Evolutionary conservation across 2,329 filamentous ascomycete species (phyloP).

Genomic region (Fusarium odoratissimum): DNA sequence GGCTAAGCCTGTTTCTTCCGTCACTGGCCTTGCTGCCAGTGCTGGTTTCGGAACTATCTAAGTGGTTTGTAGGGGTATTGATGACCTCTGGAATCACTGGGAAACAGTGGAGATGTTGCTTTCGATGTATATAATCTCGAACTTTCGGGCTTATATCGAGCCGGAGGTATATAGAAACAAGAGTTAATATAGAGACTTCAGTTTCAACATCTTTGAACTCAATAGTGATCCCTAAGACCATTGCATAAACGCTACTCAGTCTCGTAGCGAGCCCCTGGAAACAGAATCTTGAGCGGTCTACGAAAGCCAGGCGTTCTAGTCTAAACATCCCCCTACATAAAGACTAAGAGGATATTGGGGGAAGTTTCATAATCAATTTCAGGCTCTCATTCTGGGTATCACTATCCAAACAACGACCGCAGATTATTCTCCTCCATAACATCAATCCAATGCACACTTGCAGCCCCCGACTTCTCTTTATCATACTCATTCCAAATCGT

Average conservation of each 20-base stretch:
- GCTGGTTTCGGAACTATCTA: conserved; percentile 61
- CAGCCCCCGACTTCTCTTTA: not conserved
- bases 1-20: conserved; percentile 50
- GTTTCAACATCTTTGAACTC: not conserved
- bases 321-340: not conserved
- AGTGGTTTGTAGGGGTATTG: not conserved
- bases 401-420: conserved; percentile 38
- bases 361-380: not conserved
- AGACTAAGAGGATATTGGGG: not conserved
- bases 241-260: rapidly evolving
- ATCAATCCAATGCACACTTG: conserved; percentile 37
- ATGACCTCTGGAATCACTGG: not conserved
- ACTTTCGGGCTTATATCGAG: not conserved
- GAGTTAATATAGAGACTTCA: conserved; percentile 1
- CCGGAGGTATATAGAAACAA: conserved; percentile 3
- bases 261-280: rapidly evolving
- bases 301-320: not conserved
- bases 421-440: conserved; percentile 39
- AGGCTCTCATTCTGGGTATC: not conserved
- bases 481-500: conserved; percentile 40
- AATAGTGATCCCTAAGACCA: too few relatives aligned
- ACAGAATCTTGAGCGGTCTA: not conserved
- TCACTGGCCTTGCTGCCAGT: conserved; percentile 51
- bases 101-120: not conserved
- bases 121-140: conserved; percentile 17